Conservation (phyloP, 108 stramenopile genomes). For the Skeletonema costatum region DNA sequence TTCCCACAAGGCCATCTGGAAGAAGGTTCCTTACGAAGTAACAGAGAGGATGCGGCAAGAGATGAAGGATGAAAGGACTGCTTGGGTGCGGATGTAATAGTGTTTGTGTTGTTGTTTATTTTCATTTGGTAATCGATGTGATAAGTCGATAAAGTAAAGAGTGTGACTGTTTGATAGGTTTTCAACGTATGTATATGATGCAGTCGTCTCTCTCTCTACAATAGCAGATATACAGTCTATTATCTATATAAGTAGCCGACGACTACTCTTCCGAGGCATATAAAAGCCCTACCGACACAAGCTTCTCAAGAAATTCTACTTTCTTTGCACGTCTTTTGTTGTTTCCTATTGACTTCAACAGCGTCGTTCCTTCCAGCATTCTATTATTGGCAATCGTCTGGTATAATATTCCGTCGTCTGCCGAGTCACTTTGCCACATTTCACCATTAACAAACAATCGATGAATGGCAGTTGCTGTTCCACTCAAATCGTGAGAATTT, state of each 20-base stretch:
- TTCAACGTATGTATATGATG: too few relatives aligned
- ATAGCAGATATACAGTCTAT: too few relatives aligned
- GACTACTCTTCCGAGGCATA: slow-evolving; percentile 26
- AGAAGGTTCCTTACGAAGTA: neutral
- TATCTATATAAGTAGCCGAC: neutral
- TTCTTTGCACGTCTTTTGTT: neutral
- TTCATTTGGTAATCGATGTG: too few relatives aligned
- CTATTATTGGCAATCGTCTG: slow-evolving; percentile 37
- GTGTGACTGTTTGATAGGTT: too few relatives aligned
- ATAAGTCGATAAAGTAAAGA: too few relatives aligned
- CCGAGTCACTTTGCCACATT: slow-evolving; percentile 30
- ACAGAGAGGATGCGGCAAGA: neutral
- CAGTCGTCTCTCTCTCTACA: too few relatives aligned
- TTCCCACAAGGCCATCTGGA: neutral
- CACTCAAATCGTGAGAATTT: slow-evolving; percentile 1
- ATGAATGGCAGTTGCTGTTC: slow-evolving; percentile 4
- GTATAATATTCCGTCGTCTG: neutral
- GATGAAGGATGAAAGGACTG: too few relatives aligned
- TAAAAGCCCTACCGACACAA: slow-evolving; percentile 37
- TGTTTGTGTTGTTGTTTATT: too few relatives aligned
- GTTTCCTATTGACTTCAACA: slow-evolving; percentile 10
- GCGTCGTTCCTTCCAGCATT: slow-evolving; percentile 11
- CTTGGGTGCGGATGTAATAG: too few relatives aligned
- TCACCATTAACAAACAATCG: slow-evolving; percentile 63
- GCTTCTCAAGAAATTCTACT: slow-evolving; percentile 34